Conservation (phyloP, 2,329 filamentous ascomycete genomes). For the Karstenula rhodostoma region DNA sequence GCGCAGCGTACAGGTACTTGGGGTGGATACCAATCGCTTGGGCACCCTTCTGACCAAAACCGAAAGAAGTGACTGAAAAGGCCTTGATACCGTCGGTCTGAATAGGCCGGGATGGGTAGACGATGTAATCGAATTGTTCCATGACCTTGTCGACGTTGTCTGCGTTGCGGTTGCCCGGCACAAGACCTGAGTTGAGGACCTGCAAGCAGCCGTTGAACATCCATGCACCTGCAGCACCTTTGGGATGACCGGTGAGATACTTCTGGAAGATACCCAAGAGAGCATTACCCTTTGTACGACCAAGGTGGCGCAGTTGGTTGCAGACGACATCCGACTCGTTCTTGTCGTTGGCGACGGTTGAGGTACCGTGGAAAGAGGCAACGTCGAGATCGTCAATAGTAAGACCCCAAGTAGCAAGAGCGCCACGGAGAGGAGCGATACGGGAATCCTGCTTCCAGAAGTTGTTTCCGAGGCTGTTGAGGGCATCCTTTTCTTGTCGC, state of each 20-base stretch:
- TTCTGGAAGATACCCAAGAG: conserved; percentile 99
- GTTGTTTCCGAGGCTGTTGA: conserved; percentile 93
- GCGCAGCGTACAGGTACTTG: conserved; percentile 92
- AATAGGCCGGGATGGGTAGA: conserved; percentile 93
- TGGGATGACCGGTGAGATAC: conserved; percentile 97
- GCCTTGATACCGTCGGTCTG: conserved; percentile 99
- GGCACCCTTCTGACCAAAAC: conserved; percentile 98
- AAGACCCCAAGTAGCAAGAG: conserved; percentile 96
- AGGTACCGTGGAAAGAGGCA: conserved; percentile 98
- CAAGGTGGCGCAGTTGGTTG: conserved; percentile 93
- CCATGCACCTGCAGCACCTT: conserved; percentile 98
- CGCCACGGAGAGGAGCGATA: conserved; percentile 94
- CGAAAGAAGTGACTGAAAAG: conserved; percentile 98
- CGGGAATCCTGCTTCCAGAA: conserved; percentile 97
- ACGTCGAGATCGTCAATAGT: conserved; percentile 95
- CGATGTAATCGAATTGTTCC: conserved; percentile 97
- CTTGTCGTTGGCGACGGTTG: conserved; percentile 98
- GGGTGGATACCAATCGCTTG: conserved; percentile 97
- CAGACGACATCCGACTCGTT: conserved; percentile 98
- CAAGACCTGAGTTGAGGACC: conserved; percentile 90
- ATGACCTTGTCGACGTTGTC: conserved; percentile 96
- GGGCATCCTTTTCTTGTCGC: conserved; percentile 91
- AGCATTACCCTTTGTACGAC: conserved; percentile 95
- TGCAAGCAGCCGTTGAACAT: conserved; percentile 99
- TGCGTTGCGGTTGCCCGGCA: conserved; percentile 96